A percentile compares a stretch with the other conserved stretches of the same genome.
phyloP scores from a whole-genome alignment of 2,329 filamentous ascomycete genomes.

The Rutstroemia sp. region DNA sequence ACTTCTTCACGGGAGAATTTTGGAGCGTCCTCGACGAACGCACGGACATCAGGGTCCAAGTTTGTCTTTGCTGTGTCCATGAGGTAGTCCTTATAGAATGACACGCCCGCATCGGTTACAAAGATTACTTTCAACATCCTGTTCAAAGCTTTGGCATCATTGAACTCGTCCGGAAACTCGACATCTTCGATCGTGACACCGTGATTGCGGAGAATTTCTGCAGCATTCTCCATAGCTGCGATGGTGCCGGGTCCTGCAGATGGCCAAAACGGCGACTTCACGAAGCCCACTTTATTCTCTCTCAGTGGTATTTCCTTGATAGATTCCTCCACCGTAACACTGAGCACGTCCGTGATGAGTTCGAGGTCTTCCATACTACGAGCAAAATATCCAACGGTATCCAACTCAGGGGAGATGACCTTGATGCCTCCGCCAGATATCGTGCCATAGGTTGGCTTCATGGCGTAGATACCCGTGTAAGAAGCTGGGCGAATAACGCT shows the following conservation, averaged over 20 bases:
- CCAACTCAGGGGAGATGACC: conserved; percentile 47
- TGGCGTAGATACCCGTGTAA: conserved; percentile 54
- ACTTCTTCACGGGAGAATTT: too few relatives aligned
- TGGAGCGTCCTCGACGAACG: conserved; percentile 42
- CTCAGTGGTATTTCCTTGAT: neutral
- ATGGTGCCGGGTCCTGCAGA: conserved; percentile 36
- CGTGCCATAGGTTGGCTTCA: conserved; percentile 57
- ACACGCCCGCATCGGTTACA: neutral
- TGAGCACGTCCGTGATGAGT: conserved; percentile 44
- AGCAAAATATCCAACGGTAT: conserved; percentile 55
- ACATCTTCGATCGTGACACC: conserved; percentile 8
- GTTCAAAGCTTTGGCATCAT: conserved; percentile 1
- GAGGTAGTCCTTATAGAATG: conserved; percentile 38
- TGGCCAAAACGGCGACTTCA: conserved; percentile 11
- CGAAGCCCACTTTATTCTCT: conserved; percentile 1
- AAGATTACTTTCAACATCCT: neutral
- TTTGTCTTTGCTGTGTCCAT: conserved; percentile 34
- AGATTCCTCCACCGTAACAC: conserved; percentile 41
- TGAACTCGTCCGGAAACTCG: neutral
- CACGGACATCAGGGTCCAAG: conserved; percentile 38
- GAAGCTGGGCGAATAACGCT: conserved; percentile 54
- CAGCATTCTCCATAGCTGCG: conserved; percentile 34
- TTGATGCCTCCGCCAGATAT: conserved; percentile 53
- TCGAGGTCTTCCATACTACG: conserved; percentile 49
- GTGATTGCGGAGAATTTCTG: conserved; percentile 29